A percentile compares a stretch with the other conserved stretches of the same genome.
Conservation (phyloP, 352 stramenopile genomes). For the Blastocystis sp. region DNA sequence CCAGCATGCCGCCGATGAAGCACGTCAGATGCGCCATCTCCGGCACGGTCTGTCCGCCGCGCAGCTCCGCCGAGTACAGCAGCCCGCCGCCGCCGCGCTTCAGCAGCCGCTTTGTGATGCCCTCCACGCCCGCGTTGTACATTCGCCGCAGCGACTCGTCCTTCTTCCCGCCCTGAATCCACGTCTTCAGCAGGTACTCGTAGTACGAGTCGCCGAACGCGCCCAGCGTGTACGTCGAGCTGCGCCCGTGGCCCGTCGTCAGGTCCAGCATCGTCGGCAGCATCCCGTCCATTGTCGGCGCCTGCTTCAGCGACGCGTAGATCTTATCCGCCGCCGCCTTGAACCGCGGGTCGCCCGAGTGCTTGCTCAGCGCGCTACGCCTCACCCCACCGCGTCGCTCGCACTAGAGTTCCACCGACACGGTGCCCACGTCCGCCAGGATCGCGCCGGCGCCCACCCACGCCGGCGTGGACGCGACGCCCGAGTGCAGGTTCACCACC, state of each 20-base stretch:
- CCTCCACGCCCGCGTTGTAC: constrained; percentile 88
- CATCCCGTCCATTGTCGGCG: constrained; percentile 70
- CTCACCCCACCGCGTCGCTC: constrained; percentile 76
- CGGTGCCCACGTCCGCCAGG: constrained; percentile 76
- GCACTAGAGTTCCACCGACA: constrained; percentile 65
- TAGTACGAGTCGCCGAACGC: constrained; percentile 59
- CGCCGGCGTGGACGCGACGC: constrained; percentile 11
- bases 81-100: constrained; percentile 55
- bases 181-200: constrained; percentile 67
- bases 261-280: constrained; percentile 22
- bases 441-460: constrained; percentile 74
- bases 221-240: constrained; percentile 27
- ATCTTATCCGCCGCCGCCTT: constrained; percentile 76
- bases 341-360: constrained; percentile 74
- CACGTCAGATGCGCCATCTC: constrained; percentile 69
- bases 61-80: constrained; percentile 24
- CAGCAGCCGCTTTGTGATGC: constrained; percentile 85
- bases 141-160: constrained; percentile 75
- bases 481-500: constrained; percentile 50
- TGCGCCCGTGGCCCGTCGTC: background rate
- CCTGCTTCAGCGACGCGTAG: constrained; percentile 76
- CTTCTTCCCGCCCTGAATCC: constrained; percentile 69
- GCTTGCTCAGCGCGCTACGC: constrained; percentile 77
- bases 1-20: constrained; percentile 68
- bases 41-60: background rate